A percentile compares a stretch with the other conserved stretches of the same genome.
phyloP scores from a whole-genome alignment of 2,329 filamentous ascomycete genomes.

The Bipolaris sorokiniana region DNA sequence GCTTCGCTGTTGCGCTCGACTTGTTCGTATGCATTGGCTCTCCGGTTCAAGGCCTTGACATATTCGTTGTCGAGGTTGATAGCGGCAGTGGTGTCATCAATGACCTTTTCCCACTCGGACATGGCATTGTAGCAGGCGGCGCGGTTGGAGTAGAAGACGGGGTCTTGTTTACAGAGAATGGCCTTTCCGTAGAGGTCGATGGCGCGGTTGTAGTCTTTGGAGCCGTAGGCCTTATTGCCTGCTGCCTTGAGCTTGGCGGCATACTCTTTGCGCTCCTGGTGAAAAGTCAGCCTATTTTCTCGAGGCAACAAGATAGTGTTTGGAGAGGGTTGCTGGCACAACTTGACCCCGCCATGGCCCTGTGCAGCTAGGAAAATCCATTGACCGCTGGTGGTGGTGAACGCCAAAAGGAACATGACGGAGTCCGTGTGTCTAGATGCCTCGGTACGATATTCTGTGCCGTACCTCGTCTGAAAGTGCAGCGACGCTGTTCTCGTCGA shows the following conservation, averaged over 20 bases:
- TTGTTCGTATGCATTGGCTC: slow-evolving; percentile 96
- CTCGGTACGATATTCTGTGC: neutral
- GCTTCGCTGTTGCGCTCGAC: slow-evolving; percentile 90
- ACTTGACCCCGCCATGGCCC: neutral
- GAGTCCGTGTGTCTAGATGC: neutral
- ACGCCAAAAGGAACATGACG: neutral
- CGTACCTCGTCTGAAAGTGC: slow-evolving; percentile 52
- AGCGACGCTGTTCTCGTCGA: slow-evolving; percentile 54
- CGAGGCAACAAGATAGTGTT: neutral
- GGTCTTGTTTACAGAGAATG: slow-evolving; percentile 94
- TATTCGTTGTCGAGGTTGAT: slow-evolving; percentile 94
- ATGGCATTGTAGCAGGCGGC: slow-evolving; percentile 96
- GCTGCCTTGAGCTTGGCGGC: slow-evolving; percentile 91
- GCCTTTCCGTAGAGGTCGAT: slow-evolving; percentile 96
- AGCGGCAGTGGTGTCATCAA: slow-evolving; percentile 95
- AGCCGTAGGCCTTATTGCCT: slow-evolving; percentile 94
- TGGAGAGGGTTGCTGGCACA: neutral
- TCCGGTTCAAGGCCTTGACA: slow-evolving; percentile 95
- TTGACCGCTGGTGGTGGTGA: neutral
- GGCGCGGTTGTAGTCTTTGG: slow-evolving; percentile 90
- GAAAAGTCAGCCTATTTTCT: slow-evolving; percentile 44
- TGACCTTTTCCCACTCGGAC: slow-evolving; percentile 91
- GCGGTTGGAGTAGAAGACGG: slow-evolving; percentile 98
- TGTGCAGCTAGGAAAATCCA: neutral
- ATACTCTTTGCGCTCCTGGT: slow-evolving; percentile 80